Conservation (phyloP, 768 basidiomycete species). For the Hydnum rufescens region DNA sequence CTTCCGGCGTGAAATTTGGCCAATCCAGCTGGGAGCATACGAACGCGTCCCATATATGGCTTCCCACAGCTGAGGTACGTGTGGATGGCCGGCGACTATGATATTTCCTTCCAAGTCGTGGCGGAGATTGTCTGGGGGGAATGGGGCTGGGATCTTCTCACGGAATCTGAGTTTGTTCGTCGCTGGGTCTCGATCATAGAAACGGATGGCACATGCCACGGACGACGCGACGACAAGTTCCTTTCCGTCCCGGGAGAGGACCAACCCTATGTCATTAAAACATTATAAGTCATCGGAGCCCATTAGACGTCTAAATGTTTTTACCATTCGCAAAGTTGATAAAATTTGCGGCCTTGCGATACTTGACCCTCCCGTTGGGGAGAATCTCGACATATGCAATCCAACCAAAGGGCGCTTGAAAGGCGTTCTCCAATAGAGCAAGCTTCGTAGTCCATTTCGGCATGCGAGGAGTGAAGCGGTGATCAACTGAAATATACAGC, state of each 20-base stretch:
- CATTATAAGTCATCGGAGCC: too few species aligned
- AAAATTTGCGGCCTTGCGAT: too few species aligned
- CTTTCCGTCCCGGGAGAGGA: slow-evolving; percentile 30
- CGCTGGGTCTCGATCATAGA: slow-evolving; percentile 23
- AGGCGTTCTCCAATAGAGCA: too few species aligned
- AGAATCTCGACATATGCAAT: too few species aligned
- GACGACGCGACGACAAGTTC: slow-evolving; percentile 40
- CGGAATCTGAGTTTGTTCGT: slow-evolving; percentile 18
- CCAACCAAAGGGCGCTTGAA: too few species aligned
- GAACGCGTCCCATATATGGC: slow-evolving; percentile 26
- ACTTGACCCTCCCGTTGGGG: too few species aligned
- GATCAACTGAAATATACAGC: too few species aligned
- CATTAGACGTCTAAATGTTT: too few species aligned
- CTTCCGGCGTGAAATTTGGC: slow-evolving; percentile 22
- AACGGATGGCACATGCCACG: slow-evolving; percentile 25
- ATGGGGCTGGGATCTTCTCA: slow-evolving; percentile 30
- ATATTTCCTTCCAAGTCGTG: slow-evolving; percentile 27
- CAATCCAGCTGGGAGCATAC: slow-evolving; percentile 37
- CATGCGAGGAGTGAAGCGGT: too few species aligned
- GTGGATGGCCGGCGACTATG: slow-evolving; percentile 43
- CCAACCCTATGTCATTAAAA: too few species aligned
- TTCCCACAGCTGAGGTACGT: slow-evolving; percentile 31
- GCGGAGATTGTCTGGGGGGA: slow-evolving; percentile 40
- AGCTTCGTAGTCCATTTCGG: too few species aligned
- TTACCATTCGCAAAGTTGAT: too few species aligned